These are phyloP conservation scores for Termitomyces sp. DNA, from an alignment of 768 basidiomycete species.

Conservation along the genomic window DNA sequence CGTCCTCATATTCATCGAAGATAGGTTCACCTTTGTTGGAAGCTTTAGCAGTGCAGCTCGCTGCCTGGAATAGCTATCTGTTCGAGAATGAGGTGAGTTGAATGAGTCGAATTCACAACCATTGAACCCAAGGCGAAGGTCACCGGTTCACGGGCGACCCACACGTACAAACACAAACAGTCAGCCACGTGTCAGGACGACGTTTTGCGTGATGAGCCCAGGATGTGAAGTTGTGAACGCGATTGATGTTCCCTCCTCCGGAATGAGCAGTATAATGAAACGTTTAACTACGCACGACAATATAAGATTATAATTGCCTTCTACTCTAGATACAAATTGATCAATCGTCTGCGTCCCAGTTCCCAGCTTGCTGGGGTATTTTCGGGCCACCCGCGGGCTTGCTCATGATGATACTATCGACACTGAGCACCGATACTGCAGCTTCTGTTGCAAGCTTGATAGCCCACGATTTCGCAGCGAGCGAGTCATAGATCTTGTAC, in stretches of 20 bases:
- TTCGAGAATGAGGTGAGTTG: no score
- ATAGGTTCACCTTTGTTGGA: no score
- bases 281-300: neutral
- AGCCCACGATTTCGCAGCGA: conserved; percentile 89
- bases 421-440: conserved; percentile 85
- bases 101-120: neutral
- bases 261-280: no score
- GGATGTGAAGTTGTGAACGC: no score
- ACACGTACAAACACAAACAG: neutral
- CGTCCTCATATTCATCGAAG: no score
- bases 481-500: conserved; percentile 78
- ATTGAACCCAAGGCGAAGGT: neutral
- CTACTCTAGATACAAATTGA: neutral
- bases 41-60: no score
- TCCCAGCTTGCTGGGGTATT: conserved; percentile 81
- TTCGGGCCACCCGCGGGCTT: conserved; percentile 91
- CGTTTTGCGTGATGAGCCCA: no score
- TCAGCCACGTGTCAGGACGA: no score
- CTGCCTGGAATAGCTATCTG: no score
- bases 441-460: conserved; percentile 90
- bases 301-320: neutral
- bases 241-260: no score
- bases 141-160: no score
- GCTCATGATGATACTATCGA: conserved; percentile 98
- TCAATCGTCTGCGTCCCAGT: conserved; percentile 81